phyloP scores from a whole-genome alignment of 345 rosid species.

The Rhodomyrtus tomentosa region DNA sequence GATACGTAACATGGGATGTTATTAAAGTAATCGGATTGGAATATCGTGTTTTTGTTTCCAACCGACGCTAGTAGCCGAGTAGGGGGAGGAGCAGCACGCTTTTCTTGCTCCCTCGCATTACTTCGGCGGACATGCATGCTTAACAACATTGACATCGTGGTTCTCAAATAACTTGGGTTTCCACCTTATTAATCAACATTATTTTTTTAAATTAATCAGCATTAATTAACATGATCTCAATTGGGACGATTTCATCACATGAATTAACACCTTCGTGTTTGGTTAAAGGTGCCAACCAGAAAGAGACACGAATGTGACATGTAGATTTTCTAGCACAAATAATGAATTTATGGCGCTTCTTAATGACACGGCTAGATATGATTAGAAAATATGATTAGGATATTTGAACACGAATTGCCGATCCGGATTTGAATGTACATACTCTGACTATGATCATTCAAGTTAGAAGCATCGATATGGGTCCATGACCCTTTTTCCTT shows the following conservation, averaged over 20 bases:
- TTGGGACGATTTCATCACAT: neutral
- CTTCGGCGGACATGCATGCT: neutral
- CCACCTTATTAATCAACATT: neutral
- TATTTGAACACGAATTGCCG: too few species aligned
- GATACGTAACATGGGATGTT: too few species aligned
- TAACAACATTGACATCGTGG: neutral
- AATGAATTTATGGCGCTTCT: neutral
- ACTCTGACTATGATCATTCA: neutral
- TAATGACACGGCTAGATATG: neutral
- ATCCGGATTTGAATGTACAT: neutral
- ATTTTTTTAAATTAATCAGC: neutral
- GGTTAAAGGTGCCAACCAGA: neutral
- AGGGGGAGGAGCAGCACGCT: neutral
- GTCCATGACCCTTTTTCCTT: too few species aligned
- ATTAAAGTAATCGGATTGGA: too few species aligned
- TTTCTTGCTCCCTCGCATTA: neutral
- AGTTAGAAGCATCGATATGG: too few species aligned
- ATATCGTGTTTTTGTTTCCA: neutral
- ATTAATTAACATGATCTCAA: neutral
- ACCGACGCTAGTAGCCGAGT: too few species aligned
- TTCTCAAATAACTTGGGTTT: neutral
- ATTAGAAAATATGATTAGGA: neutral
- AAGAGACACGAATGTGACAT: neutral
- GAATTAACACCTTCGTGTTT: neutral
- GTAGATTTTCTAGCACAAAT: neutral